These are phyloP conservation scores for Sclerotinia minor DNA, from an alignment of 2,329 filamentous ascomycete species.

Conservation along the genomic window DNA sequence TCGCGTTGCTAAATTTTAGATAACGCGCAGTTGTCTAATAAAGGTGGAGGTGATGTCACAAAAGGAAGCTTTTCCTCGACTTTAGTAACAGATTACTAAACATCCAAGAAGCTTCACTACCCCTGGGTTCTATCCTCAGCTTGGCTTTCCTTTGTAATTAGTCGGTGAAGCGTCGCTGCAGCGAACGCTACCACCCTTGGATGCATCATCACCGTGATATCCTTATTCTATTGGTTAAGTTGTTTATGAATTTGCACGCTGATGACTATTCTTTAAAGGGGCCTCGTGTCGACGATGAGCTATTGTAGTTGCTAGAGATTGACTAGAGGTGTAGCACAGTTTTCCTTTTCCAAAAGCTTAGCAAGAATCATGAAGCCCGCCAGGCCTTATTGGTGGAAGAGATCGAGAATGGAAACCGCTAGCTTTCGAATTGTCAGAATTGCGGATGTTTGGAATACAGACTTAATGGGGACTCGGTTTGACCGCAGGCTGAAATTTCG, in stretches of 20 bases:
- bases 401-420: background rate
- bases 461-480: background rate
- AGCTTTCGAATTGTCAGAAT: background rate
- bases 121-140: background rate
- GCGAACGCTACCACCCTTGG: background rate
- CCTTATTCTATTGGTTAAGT: background rate
- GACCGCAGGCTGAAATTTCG: background rate
- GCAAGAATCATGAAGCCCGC: background rate
- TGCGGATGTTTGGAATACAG: background rate
- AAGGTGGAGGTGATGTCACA: background rate
- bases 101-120: background rate
- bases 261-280: background rate
- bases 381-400: background rate
- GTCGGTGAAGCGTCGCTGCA: background rate
- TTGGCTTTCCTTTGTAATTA: background rate
- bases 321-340: background rate
- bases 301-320: background rate
- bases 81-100: background rate
- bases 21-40: background rate
- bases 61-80: background rate
- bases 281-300: background rate
- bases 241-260: background rate
- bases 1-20: background rate
- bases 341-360: background rate
- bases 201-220: background rate